phyloP scores from a whole-genome alignment of 139 green algal species.

The Coelastrella sp. region DNA sequence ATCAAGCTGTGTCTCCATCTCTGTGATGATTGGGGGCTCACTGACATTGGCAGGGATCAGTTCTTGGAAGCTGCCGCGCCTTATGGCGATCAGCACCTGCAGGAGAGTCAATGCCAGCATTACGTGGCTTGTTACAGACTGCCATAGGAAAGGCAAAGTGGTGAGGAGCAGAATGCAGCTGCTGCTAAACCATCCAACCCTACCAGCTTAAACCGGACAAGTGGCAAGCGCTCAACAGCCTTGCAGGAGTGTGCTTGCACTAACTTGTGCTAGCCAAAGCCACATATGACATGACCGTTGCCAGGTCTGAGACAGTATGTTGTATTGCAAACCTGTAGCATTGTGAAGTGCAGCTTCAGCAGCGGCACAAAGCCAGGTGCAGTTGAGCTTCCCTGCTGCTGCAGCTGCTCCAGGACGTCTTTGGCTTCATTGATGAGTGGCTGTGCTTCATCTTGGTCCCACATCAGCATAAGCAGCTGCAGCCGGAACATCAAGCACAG shows the following conservation, averaged over 20 bases:
- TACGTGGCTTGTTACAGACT: background rate
- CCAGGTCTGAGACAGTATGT: background rate
- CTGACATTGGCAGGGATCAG: background rate
- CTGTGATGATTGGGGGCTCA: background rate
- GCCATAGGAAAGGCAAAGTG: background rate
- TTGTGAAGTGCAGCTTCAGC: conserved; percentile 53
- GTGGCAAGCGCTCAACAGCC: background rate
- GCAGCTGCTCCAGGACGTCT: conserved; percentile 5
- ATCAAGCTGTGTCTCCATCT: conserved; percentile 16
- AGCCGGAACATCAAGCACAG: conserved; percentile 44
- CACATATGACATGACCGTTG: background rate
- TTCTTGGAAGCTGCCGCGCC: background rate
- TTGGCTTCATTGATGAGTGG: background rate
- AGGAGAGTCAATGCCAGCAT: background rate
- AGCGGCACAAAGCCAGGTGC: conserved; percentile 1
- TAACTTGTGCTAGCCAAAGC: too few species aligned
- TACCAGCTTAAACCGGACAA: too few species aligned
- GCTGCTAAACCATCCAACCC: too few species aligned
- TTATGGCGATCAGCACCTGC: conserved; percentile 31
- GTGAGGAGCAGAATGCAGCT: background rate
- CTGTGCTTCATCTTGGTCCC: conserved; percentile 40
- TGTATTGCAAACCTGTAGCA: conserved; percentile 49
- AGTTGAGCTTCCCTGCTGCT: background rate
- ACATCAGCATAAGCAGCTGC: conserved; percentile 46
- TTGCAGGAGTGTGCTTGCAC: background rate